These are phyloP conservation scores for Pichia sp. DNA, from an alignment of 1,139 yeast species.

Conservation along the genomic window DNA sequence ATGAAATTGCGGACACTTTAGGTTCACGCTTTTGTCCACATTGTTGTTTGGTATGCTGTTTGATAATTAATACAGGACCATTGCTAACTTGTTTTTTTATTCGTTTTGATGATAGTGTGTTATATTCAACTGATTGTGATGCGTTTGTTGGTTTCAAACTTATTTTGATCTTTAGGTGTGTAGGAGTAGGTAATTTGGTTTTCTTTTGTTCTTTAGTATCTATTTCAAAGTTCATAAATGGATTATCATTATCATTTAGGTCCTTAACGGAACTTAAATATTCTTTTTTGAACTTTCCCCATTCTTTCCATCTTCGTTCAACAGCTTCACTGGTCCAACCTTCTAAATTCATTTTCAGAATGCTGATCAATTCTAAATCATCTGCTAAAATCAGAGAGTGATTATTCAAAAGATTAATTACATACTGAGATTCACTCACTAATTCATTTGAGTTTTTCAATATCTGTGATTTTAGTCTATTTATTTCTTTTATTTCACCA, in stretches of 20 bases:
- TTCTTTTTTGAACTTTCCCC: conserved; percentile 21
- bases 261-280: neutral
- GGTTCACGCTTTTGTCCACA: neutral
- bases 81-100: neutral
- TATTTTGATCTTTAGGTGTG: conserved; percentile 10
- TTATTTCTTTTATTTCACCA: neutral
- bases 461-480: conserved; percentile 7
- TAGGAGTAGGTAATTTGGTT: neutral
- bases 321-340: conserved; percentile 19
- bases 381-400: conserved; percentile 22
- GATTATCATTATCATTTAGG: neutral
- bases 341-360: conserved; percentile 7
- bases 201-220: neutral
- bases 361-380: conserved; percentile 15
- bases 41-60: neutral
- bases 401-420: conserved; percentile 15
- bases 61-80: neutral
- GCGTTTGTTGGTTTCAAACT: conserved; percentile 1
- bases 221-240: neutral
- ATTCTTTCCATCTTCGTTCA: conserved; percentile 17
- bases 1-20: neutral
- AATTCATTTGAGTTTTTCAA: conserved; percentile 19
- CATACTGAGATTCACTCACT: conserved; percentile 22
- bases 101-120: neutral
- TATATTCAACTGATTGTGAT: neutral